A percentile compares a stretch with the other conserved stretches of the same genome.
Evolutionary conservation across 2,329 filamentous ascomycete genomes (phyloP).

Genomic region (Tolypocladium inflatum): DNA sequence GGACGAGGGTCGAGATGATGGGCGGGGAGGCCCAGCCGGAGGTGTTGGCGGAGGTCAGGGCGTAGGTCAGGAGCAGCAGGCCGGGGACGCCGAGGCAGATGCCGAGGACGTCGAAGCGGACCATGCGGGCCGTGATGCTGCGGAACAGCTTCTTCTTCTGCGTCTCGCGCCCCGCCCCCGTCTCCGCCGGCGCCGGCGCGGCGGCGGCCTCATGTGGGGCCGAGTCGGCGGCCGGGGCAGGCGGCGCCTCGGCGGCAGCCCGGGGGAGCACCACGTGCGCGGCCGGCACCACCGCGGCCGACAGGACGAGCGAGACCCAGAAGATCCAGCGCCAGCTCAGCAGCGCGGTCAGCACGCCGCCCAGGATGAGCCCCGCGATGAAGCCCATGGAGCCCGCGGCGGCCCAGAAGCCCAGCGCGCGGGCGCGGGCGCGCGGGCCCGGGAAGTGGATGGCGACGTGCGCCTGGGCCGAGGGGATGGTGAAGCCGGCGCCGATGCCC

Average conservation of each 20-base stretch:
- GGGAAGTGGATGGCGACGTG: constrained; percentile 1
- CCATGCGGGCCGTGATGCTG: not conserved
- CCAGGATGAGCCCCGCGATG: not conserved
- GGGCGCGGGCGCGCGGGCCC: not conserved
- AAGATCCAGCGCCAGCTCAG: constrained; percentile 1
- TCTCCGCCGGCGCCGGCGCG: not conserved
- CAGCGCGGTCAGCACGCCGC: not conserved
- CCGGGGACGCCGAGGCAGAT: not conserved
- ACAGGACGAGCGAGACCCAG: not conserved
- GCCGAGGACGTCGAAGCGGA: not conserved
- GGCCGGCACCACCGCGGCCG: not conserved
- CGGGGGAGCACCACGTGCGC: not conserved
- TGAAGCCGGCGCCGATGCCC: constrained; percentile 1
- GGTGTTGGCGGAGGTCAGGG: not conserved
- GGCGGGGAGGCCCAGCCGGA: not conserved
- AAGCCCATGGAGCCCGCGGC: not conserved
- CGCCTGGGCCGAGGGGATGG: not conserved
- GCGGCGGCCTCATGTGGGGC: not conserved
- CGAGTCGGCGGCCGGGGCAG: not conserved
- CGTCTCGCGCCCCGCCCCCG: not conserved
- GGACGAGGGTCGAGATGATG: not conserved
- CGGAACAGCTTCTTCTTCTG: not conserved
- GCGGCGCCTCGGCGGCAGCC: not conserved
- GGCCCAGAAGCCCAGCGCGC: not conserved
- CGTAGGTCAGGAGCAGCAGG: not conserved